phyloP scores from a whole-genome alignment of 208 protist species.

The Angomonas ambiguus region DNA sequence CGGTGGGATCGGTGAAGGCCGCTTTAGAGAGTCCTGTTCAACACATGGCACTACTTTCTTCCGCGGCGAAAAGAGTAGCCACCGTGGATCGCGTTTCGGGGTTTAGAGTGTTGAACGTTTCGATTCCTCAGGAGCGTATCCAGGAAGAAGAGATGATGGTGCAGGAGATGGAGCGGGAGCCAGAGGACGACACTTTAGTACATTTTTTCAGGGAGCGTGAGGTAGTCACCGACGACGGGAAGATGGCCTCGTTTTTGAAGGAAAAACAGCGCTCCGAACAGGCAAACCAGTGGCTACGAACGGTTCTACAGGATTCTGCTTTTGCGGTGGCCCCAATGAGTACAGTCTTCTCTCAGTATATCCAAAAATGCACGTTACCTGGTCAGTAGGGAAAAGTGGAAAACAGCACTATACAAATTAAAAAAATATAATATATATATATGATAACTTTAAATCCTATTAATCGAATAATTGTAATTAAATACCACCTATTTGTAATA shows the following conservation, averaged over 20 bases:
- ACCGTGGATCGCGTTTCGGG: conserved; percentile 40
- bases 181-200: too few relatives aligned
- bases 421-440: neutral
- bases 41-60: conserved; percentile 25
- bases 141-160: conserved; percentile 20
- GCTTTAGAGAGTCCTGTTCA: conserved; percentile 14
- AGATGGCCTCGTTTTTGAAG: neutral
- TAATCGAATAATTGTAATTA: too few relatives aligned
- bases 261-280: conserved; percentile 24
- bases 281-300: conserved; percentile 43
- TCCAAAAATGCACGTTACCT: conserved; percentile 24
- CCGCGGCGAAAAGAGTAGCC: conserved; percentile 21
- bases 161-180: neutral
- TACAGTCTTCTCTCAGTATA: conserved; percentile 58
- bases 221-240: neutral
- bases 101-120: conserved; percentile 44
- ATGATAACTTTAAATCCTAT: too few relatives aligned
- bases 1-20: conserved; percentile 11
- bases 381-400: neutral
- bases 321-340: conserved; percentile 80
- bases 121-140: conserved; percentile 1
- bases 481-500: too few relatives aligned
- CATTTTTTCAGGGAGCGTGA: too few relatives aligned
- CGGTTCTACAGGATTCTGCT: conserved; percentile 62
- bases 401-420: neutral